Percentiles rank a stretch among this genome's conserved stretches.
Conservation (phyloP, 108 stramenopile species). For the Skeletonema potamos region DNA sequence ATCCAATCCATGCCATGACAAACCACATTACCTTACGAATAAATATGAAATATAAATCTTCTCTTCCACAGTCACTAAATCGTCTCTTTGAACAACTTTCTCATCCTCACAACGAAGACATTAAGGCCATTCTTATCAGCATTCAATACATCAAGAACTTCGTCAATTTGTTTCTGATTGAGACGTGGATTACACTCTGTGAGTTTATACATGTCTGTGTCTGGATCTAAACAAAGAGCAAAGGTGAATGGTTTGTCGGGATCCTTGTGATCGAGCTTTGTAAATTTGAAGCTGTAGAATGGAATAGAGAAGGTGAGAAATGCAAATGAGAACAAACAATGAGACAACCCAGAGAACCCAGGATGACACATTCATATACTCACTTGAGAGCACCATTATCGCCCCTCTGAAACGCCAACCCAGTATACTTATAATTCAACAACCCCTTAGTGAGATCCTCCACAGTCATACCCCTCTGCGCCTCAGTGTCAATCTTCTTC, state of each 20-base stretch:
- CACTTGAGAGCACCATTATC: constrained; percentile 23
- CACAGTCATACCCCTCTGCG: constrained; percentile 10
- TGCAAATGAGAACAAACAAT: neutral
- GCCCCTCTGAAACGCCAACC: constrained; percentile 32
- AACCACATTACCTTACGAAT: neutral
- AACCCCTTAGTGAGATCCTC: constrained; percentile 46
- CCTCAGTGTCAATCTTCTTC: constrained; percentile 30
- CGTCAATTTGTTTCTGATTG: neutral
- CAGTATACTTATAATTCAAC: constrained; percentile 42
- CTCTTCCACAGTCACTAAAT: neutral
- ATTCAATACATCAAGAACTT: constrained; percentile 7
- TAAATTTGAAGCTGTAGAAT: constrained; percentile 14
- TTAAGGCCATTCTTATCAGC: constrained; percentile 6
- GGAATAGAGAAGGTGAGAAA: neutral
- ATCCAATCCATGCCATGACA: neutral
- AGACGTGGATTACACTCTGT: constrained; percentile 17
- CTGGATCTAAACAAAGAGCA: constrained; percentile 10
- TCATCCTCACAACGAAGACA: constrained; percentile 10
- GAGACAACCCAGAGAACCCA: neutral
- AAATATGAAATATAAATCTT: neutral
- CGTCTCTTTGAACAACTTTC: constrained; percentile 5
- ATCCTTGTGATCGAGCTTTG: constrained; percentile 21
- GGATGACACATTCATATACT: neutral
- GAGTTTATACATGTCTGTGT: constrained; percentile 21
- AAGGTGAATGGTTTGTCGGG: constrained; percentile 15